Evolutionary conservation across 495 filamentous ascomycete species (phyloP).

Genomic region (Aspergillus baeticus): DNA sequence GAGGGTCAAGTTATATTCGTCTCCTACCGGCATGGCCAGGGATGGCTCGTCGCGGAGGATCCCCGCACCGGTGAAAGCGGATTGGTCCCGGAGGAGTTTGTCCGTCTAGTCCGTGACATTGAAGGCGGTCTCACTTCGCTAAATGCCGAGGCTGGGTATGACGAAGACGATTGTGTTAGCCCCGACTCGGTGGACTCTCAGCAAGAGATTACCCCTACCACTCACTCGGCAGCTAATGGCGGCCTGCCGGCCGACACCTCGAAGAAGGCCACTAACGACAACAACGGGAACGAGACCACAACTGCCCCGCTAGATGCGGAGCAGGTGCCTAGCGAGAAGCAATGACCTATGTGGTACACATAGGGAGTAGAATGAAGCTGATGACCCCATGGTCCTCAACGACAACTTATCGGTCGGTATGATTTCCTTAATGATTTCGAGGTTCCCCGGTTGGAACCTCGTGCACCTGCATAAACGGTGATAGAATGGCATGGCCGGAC

Average conservation of each 20-base stretch:
- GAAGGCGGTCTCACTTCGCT: conserved; percentile 62
- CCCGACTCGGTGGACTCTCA: conserved; percentile 35
- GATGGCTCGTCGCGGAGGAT: conserved; percentile 96
- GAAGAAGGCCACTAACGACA: neutral
- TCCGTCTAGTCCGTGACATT: conserved; percentile 88
- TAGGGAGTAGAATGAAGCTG: neutral
- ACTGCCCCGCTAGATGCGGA: neutral
- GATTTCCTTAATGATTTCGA: conserved; percentile 10
- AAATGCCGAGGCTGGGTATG: conserved; percentile 29
- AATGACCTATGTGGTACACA: conserved; percentile 3
- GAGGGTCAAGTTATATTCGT: conserved; percentile 98
- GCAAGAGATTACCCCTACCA: conserved; percentile 29
- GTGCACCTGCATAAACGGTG: conserved; percentile 8
- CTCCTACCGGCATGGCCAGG: conserved; percentile 91
- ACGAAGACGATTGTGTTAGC: conserved; percentile 25
- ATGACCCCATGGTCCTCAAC: neutral
- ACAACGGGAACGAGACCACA: neutral
- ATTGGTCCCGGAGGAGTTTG: conserved; percentile 94
- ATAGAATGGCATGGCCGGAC: conserved; percentile 11
- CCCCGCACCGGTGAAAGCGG: conserved; percentile 88
- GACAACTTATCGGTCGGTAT: neutral
- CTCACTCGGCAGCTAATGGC: conserved; percentile 15
- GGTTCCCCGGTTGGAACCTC: conserved; percentile 21
- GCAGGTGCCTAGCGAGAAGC: neutral
- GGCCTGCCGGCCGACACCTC: neutral